These are phyloP conservation scores for Mycena rebaudengoi DNA, from an alignment of 768 basidiomycete species.

Conservation along the genomic window DNA sequence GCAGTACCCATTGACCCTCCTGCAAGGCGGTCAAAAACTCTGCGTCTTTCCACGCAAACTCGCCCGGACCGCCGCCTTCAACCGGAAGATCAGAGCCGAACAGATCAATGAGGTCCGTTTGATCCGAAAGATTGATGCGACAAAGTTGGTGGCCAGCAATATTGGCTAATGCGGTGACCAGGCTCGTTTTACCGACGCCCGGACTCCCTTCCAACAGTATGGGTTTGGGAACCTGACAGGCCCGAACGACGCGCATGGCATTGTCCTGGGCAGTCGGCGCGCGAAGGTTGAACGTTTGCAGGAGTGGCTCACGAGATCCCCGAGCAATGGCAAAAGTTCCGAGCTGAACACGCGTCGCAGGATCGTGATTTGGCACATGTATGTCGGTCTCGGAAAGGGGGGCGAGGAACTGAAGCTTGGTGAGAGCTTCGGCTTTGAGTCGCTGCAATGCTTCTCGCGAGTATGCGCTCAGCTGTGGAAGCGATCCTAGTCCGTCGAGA, in stretches of 20 bases:
- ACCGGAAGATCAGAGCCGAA: slow-evolving; percentile 97
- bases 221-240: slow-evolving; percentile 89
- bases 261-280: slow-evolving; percentile 92
- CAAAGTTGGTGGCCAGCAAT: slow-evolving; percentile 80
- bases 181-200: slow-evolving; percentile 97
- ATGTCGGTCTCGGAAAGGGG: slow-evolving; percentile 49
- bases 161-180: slow-evolving; percentile 87
- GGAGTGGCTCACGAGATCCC: slow-evolving; percentile 52
- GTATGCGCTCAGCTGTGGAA: slow-evolving; percentile 76
- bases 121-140: slow-evolving; percentile 97
- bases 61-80: slow-evolving; percentile 88
- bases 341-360: slow-evolving; percentile 57
- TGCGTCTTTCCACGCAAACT: slow-evolving; percentile 97
- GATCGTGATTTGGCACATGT: slow-evolving; percentile 41
- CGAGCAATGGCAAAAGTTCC: slow-evolving; percentile 78
- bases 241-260: slow-evolving; percentile 87
- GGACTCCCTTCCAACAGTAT: slow-evolving; percentile 97
- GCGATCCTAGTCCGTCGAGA: slow-evolving; percentile 85
- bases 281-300: slow-evolving; percentile 75
- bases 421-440: slow-evolving; percentile 67
- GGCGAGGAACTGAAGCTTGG: slow-evolving; percentile 63
- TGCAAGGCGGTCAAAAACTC: slow-evolving; percentile 94
- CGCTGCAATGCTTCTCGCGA: slow-evolving; percentile 63
- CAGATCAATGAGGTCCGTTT: slow-evolving; percentile 95
- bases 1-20: slow-evolving; percentile 95